A percentile compares a stretch with the other conserved stretches of the same genome.
These are phyloP conservation scores for Ogataea henricii DNA, from an alignment of 805 yeast species.

Conservation along the genomic window DNA sequence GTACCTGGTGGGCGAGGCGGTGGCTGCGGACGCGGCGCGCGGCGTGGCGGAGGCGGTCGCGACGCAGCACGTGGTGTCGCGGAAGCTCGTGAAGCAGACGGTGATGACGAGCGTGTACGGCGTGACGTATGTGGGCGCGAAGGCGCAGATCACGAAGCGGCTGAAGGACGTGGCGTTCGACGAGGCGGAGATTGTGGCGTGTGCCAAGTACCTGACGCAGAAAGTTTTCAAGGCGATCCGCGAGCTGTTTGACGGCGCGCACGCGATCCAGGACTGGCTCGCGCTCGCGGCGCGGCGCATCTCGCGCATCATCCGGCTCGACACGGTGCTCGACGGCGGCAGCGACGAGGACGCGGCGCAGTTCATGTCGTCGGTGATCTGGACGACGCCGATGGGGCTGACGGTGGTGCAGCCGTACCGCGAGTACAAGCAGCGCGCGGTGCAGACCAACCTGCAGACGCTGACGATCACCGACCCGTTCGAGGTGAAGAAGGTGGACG, in stretches of 20 bases:
- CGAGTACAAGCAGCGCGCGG: constrained; percentile 59
- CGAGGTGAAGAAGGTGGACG: constrained; percentile 76
- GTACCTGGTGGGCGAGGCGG: constrained; percentile 54
- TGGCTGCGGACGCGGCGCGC: constrained; percentile 53
- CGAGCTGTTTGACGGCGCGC: constrained; percentile 88
- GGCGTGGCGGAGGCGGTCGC: constrained; percentile 57
- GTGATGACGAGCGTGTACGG: constrained; percentile 99
- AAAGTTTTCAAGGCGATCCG: constrained; percentile 84
- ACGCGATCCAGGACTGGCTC: constrained; percentile 94
- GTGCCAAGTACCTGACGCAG: constrained; percentile 66
- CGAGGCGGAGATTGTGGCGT: constrained; percentile 36
- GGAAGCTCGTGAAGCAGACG: constrained; percentile 94
- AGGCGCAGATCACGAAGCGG: constrained; percentile 82
- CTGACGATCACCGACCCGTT: constrained; percentile 90
- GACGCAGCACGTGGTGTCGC: constrained; percentile 62
- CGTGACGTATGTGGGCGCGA: constrained; percentile 92
- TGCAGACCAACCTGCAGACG: constrained; percentile 83
- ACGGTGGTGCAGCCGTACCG: constrained; percentile 98
- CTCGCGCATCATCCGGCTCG: constrained; percentile 73
- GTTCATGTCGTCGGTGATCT: constrained; percentile 84
- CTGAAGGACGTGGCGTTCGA: constrained; percentile 57
- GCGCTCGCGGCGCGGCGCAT: constrained; percentile 83
- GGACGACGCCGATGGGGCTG: constrained; percentile 96
- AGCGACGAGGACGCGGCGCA: constrained; percentile 44
- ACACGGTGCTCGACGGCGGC: constrained; percentile 53